These are phyloP conservation scores for Leucoagaricus sp. DNA, from an alignment of 1,284 basidiomycete species.

Conservation along the genomic window DNA sequence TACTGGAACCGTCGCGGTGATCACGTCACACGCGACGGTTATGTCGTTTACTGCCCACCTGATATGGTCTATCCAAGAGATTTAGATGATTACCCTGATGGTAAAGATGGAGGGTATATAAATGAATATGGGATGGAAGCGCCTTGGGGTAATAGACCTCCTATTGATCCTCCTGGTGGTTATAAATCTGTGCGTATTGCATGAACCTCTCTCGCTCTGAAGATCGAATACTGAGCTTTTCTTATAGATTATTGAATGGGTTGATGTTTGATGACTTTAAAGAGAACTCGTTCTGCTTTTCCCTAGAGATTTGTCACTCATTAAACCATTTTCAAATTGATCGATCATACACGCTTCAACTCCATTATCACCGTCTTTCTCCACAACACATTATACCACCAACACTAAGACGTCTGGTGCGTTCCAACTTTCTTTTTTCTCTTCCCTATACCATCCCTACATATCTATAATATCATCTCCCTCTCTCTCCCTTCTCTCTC, in stretches of 20 bases:
- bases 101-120: constrained; percentile 30
- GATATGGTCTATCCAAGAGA: constrained; percentile 55
- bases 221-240: constrained; percentile 21
- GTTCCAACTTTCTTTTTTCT: no score
- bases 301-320: no score
- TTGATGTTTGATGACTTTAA: neutral
- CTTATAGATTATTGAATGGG: constrained; percentile 3
- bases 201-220: constrained; percentile 16
- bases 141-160: constrained; percentile 45
- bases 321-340: no score
- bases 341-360: no score
- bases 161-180: constrained; percentile 48
- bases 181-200: constrained; percentile 55
- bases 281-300: no score
- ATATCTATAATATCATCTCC: no score
- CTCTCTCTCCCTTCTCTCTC: no score
- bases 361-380: no score
- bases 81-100: constrained; percentile 54
- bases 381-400: no score
- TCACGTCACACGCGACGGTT: constrained; percentile 53
- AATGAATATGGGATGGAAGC: constrained; percentile 18
- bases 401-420: no score
- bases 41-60: constrained; percentile 63
- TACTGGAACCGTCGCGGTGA: constrained; percentile 74
- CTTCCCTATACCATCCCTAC: no score